phyloP scores from a whole-genome alignment of 2,329 filamentous ascomycete genomes.

The Cryphonectria parasitica region DNA sequence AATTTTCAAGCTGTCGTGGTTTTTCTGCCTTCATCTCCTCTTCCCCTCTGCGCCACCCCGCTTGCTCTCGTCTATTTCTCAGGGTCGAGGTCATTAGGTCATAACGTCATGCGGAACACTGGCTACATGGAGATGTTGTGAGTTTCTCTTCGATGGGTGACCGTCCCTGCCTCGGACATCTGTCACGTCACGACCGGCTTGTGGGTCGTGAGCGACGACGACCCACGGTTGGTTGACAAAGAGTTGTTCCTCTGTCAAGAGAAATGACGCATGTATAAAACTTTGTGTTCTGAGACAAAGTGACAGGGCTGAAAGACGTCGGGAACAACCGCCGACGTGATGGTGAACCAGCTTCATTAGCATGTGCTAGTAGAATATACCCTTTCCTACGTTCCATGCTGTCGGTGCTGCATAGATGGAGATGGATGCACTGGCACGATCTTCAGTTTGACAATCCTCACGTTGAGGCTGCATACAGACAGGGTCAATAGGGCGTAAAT shows the following conservation, averaged over 20 bases:
- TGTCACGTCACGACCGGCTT: background rate
- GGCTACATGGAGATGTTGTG: background rate
- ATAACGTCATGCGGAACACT: background rate
- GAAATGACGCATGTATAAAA: background rate
- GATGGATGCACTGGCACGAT: background rate
- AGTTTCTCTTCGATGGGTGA: background rate
- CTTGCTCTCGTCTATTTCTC: background rate
- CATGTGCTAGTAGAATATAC: background rate
- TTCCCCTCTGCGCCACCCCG: background rate
- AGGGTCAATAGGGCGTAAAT: background rate
- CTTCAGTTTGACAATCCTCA: background rate
- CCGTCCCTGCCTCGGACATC: background rate
- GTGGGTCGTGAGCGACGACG: background rate
- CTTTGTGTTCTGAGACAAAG: background rate
- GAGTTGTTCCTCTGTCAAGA: background rate
- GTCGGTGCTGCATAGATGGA: background rate
- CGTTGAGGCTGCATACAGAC: background rate
- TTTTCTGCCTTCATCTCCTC: background rate
- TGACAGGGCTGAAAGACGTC: background rate
- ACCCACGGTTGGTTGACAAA: background rate
- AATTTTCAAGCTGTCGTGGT: background rate
- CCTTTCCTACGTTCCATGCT: background rate
- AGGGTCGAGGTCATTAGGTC: background rate
- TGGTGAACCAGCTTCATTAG: background rate
- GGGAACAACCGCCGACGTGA: background rate